These are phyloP conservation scores for Selaginella moellendorffii DNA, from an alignment of 75 land plant genomes.

Conservation along the genomic window DNA sequence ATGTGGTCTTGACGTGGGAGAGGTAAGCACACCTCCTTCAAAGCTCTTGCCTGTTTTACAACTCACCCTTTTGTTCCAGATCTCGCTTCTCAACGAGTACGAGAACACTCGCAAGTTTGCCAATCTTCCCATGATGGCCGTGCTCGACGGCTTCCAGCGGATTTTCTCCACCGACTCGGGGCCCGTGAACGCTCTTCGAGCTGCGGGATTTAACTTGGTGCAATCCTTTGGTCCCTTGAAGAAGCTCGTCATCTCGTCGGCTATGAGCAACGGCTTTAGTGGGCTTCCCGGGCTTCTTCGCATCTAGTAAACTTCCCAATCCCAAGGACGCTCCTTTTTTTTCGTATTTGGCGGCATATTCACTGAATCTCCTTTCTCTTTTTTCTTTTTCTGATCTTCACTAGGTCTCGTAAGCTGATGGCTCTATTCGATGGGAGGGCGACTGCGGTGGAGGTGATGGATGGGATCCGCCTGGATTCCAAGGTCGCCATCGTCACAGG, in stretches of 20 bases:
- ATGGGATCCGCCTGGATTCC: slow-evolving; percentile 38
- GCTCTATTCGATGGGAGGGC: no score
- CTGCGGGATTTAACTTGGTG: slow-evolving; percentile 83
- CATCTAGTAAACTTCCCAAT: neutral
- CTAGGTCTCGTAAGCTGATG: no score
- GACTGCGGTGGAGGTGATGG: slow-evolving; percentile 41
- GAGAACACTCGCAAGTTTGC: slow-evolving; percentile 62
- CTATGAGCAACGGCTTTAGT: slow-evolving; percentile 40
- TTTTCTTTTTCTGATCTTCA: no score
- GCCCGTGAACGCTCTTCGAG: slow-evolving; percentile 65
- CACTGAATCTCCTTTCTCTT: slow-evolving; percentile 25
- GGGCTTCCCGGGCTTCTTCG: neutral
- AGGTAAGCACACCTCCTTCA: slow-evolving; percentile 51
- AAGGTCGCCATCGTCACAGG: slow-evolving; percentile 48
- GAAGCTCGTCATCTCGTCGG: slow-evolving; percentile 63
- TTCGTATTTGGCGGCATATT: no score
- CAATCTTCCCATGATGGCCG: slow-evolving; percentile 78
- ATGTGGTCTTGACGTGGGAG: slow-evolving; percentile 61
- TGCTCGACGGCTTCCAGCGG: slow-evolving; percentile 89
- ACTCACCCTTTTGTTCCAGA: slow-evolving; percentile 23
- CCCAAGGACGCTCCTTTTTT: no score
- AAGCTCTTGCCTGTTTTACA: neutral
- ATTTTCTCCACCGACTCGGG: slow-evolving; percentile 71
- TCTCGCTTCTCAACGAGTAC: slow-evolving; percentile 53
- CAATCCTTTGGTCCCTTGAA: slow-evolving; percentile 70